Conservation (phyloP, 202 grass and related monocot species). For the Musa balbisiana region DNA sequence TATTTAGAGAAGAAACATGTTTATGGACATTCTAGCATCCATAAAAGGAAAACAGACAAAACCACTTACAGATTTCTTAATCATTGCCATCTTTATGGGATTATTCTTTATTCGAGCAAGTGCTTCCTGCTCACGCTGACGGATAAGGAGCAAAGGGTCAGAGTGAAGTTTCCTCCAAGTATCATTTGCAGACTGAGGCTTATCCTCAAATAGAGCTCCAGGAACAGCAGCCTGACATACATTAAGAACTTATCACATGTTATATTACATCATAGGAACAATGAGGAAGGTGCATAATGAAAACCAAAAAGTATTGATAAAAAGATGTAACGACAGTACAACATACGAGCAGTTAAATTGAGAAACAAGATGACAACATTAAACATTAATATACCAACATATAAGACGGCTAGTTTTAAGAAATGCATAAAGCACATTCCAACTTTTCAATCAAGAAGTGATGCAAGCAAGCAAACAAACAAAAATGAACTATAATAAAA, state of each 20-base stretch:
- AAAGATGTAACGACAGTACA: neutral
- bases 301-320: neutral
- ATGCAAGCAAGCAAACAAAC: neutral
- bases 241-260: neutral
- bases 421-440: neutral
- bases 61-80: conserved; percentile 92
- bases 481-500: too few relatives aligned
- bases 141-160: conserved; percentile 84
- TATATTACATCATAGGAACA: neutral
- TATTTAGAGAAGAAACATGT: neutral
- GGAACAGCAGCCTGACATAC: conserved; percentile 43
- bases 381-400: neutral
- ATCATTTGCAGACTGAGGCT: conserved; percentile 86
- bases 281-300: neutral
- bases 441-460: neutral
- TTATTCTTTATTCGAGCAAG: conserved; percentile 94
- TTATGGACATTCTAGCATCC: neutral
- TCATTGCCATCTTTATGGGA: conserved; percentile 94
- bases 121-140: conserved; percentile 85
- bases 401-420: neutral
- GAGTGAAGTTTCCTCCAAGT: conserved; percentile 92
- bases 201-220: conserved; percentile 94
- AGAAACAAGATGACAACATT: too few relatives aligned
- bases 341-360: too few relatives aligned
- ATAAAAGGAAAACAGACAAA: neutral